Evolutionary conservation across 495 filamentous ascomycete species (phyloP).

Genomic region (Xylaria bambusicola): DNA sequence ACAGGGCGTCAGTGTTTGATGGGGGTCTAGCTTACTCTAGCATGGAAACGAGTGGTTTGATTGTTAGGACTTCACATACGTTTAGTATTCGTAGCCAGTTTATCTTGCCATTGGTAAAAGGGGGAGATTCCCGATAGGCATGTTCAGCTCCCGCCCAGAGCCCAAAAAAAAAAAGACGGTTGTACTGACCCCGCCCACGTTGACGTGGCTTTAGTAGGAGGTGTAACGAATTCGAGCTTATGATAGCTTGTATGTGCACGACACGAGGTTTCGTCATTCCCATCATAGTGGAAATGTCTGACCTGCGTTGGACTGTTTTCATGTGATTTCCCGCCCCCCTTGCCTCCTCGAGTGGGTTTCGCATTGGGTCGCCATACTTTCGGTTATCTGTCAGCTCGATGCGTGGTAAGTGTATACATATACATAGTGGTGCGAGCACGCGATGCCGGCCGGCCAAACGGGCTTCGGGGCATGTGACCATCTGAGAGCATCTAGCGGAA

Average conservation of each 20-base stretch:
- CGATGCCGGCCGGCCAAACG: neutral
- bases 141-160: neutral
- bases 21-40: no score
- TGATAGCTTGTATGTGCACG: constrained; percentile 9
- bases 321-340: constrained; percentile 13
- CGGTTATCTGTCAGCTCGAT: no score
- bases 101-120: no score
- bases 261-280: neutral
- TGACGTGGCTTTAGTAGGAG: neutral
- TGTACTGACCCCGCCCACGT: constrained; percentile 1
- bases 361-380: neutral
- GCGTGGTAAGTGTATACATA: no score
- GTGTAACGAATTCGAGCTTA: neutral
- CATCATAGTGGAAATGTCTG: constrained; percentile 9
- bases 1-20: no score
- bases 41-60: no score
- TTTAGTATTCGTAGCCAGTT: no score
- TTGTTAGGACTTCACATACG: no score
- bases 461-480: constrained; percentile 7
- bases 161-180: neutral
- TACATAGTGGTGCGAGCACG: constrained; percentile 8
- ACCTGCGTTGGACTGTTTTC: constrained; percentile 14
- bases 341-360: neutral
- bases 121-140: neutral
- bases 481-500: neutral